Base-by-base conservation (phyloP, 768 basidiomycete species). In the Boletus pseudopeckii region DNA sequence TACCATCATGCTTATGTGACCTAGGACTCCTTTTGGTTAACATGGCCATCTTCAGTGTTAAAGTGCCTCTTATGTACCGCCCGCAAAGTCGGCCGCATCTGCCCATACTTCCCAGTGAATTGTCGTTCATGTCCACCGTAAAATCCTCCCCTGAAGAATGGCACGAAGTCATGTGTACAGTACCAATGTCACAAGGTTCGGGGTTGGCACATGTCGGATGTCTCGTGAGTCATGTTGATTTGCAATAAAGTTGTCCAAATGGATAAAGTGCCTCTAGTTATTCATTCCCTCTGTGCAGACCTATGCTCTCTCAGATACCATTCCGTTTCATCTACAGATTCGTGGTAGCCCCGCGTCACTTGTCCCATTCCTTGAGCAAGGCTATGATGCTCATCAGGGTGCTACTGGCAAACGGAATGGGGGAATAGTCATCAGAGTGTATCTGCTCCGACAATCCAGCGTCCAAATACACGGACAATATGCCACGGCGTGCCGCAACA, bases 91-190 rank as follows among this genome's bases (percentile, higher is more conserved):
- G 82, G n/a, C 77, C 86, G 0, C 72, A 74, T 49, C 73, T 78
- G 13, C 81, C 85, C 4, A 80, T 85, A 37, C 63, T 81, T 13
- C 66, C 74, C 1, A 60, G 54, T 4, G 70, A 70, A 13, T 70
- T 76, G 1, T 69, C 75, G 24, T 83, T 88, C 62, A 75, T 84
- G 55, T 77, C 79, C 0, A 77, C 79, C 3, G 65, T 88, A 51
- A 87, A 87, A 64, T 71, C 75, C 0, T 72, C 77, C 4, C 85
- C 86, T 8, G 86, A 86, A 62, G 86, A 88, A 63, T 88, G 84
- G 83, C 68, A 74, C 68, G 62, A 85, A 78, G 64, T 75, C 62
- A 68, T 72, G 13, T 74, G 76, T 28, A 64, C 65, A n/a, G 63
- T 86, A 60, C 66, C 74, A 41, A 72, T 73, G 28, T 71, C 74